Evolutionary conservation across 2,329 filamentous ascomycete species (phyloP).

Genomic region (Onygenales sp.): DNA sequence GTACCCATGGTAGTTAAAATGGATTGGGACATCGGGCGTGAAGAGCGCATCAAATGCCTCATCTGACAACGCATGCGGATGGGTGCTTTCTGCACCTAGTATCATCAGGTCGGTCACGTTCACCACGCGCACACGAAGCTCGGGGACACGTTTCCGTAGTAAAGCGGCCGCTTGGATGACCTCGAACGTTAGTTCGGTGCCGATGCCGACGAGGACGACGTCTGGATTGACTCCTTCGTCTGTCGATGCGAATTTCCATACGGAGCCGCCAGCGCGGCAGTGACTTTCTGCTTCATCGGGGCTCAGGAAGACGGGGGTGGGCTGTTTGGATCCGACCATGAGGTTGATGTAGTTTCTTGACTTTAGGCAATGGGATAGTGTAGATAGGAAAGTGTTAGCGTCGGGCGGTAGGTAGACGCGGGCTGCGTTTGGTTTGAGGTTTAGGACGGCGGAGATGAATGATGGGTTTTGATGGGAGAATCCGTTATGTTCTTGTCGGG

Average conservation of each 20-base stretch:
- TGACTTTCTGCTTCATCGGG: slow-evolving; percentile 52
- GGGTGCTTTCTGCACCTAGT: slow-evolving; percentile 43
- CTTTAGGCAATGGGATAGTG: slow-evolving; percentile 50
- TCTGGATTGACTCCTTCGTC: slow-evolving; percentile 49
- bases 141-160: slow-evolving; percentile 40
- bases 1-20: slow-evolving; percentile 63
- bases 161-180: slow-evolving; percentile 52
- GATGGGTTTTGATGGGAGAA: slow-evolving; percentile 61
- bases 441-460: slow-evolving; percentile 57
- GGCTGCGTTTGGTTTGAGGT: slow-evolving; percentile 51
- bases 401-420: slow-evolving; percentile 59
- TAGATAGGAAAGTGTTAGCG: slow-evolving; percentile 59
- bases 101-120: slow-evolving; percentile 62
- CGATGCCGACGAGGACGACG: slow-evolving; percentile 55
- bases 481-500: slow-evolving; percentile 59
- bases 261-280: slow-evolving; percentile 49
- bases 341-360: slow-evolving; percentile 59
- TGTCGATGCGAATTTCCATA: slow-evolving; percentile 55
- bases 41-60: slow-evolving; percentile 49
- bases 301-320: slow-evolving; percentile 51
- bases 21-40: slow-evolving; percentile 45
- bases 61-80: slow-evolving; percentile 49
- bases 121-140: slow-evolving; percentile 50
- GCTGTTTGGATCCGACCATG: slow-evolving; percentile 60
- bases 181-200: slow-evolving; percentile 57